Percentiles rank a stretch among this genome's conserved stretches.
Conservation (phyloP, 768 basidiomycete species). For the Pleurotus cornucopiae region DNA sequence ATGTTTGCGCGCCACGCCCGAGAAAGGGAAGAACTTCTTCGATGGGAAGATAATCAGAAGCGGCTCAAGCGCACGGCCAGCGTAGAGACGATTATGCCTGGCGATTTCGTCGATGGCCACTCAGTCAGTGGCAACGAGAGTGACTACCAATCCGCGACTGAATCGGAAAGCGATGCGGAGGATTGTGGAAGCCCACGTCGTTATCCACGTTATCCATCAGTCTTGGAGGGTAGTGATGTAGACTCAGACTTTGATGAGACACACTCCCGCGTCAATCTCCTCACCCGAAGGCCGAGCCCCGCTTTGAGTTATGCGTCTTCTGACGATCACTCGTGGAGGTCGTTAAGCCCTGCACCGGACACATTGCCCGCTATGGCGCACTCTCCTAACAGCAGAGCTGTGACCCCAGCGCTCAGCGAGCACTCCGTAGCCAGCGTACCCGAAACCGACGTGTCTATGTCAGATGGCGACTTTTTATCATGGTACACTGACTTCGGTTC, state of each 20-base stretch:
- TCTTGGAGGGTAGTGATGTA: neutral
- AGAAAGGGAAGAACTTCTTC: slow-evolving; percentile 52
- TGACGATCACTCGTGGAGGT: neutral
- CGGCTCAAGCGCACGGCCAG: slow-evolving; percentile 32
- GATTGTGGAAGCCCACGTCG: neutral
- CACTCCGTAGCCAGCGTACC: neutral
- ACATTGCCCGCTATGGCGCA: neutral
- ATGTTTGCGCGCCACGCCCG: slow-evolving; percentile 51
- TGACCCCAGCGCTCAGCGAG: neutral
- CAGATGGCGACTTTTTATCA: neutral
- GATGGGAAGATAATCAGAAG: slow-evolving; percentile 37
- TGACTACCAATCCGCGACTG: neutral
- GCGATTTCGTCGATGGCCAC: slow-evolving; percentile 6
- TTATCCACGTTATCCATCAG: neutral
- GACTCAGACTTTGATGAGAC: neutral
- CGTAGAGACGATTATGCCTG: slow-evolving; percentile 34
- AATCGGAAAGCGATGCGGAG: neutral
- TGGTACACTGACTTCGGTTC: neutral
- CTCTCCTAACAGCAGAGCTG: neutral
- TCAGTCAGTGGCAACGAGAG: slow-evolving; percentile 2
- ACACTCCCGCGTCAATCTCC: no score
- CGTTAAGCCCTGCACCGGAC: neutral
- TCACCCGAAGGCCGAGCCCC: no score
- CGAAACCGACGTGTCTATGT: neutral
- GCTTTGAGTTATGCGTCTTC: neutral